phyloP scores from a whole-genome alignment of 2,329 filamentous ascomycete genomes.

The Huntiella bhutanensis region DNA sequence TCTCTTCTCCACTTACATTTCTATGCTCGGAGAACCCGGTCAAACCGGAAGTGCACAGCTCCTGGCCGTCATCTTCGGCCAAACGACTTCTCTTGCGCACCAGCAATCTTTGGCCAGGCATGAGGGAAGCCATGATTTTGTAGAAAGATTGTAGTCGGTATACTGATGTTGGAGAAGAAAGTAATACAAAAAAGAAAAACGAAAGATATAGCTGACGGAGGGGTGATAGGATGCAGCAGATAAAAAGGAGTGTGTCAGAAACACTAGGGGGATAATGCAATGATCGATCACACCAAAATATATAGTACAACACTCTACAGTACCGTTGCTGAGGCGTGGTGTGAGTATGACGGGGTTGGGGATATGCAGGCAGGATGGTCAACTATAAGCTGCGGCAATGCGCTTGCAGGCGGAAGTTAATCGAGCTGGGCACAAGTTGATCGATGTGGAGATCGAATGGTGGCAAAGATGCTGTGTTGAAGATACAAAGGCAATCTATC shows the following conservation, averaged over 20 bases:
- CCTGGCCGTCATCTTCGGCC: conserved; percentile 9
- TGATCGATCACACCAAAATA: background rate
- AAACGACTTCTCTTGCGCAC: conserved; percentile 10
- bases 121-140: conserved; percentile 5
- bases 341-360: conserved; percentile 5
- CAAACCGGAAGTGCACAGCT: background rate
- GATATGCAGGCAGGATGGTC: conserved; percentile 2
- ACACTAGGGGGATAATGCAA: background rate
- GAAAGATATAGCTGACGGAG: background rate
- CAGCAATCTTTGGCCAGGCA: conserved; percentile 7
- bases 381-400: conserved; percentile 1
- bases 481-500: too few relatives aligned
- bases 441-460: too few relatives aligned
- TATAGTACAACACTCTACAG: background rate
- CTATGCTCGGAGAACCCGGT: conserved; percentile 10
- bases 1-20: conserved; percentile 7
- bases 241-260: background rate
- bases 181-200: background rate
- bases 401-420: background rate
- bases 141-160: background rate
- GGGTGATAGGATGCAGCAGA: background rate
- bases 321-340: conserved; percentile 1
- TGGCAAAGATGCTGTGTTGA: too few relatives aligned
- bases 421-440: too few relatives aligned
- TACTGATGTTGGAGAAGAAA: background rate